Evolutionary conservation across 495 filamentous ascomycete species (phyloP).

Genomic region (Delitschia confertaspora): DNA sequence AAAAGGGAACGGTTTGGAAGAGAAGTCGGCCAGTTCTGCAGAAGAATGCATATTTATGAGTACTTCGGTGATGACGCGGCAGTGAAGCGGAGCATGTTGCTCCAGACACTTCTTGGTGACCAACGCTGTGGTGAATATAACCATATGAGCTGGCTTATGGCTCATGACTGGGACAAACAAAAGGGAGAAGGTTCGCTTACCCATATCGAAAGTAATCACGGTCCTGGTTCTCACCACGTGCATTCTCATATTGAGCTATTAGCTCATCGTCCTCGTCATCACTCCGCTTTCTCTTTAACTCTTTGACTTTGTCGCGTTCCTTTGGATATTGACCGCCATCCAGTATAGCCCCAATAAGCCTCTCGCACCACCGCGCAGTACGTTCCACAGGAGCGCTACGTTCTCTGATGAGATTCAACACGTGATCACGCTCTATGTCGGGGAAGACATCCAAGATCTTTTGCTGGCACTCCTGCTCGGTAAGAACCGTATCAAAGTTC

Average conservation of each 20-base stretch:
- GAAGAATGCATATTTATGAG: no score
- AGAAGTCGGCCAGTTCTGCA: no score
- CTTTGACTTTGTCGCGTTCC: conserved; percentile 23
- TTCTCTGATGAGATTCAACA: conserved; percentile 24
- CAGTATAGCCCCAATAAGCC: conserved; percentile 24
- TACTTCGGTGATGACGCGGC: no score
- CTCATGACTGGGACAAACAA: neutral
- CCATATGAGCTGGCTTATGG: no score
- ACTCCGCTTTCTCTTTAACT: conserved; percentile 27
- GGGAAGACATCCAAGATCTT: conserved; percentile 33
- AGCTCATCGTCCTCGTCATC: conserved; percentile 18
- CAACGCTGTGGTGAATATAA: no score
- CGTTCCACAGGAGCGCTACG: conserved; percentile 5
- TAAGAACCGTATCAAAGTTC: conserved; percentile 9
- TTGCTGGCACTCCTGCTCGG: conserved; percentile 28
- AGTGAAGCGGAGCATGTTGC: no score
- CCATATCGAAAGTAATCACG: neutral
- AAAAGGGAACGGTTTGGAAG: neutral
- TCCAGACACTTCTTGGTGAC: no score
- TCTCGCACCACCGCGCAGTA: conserved; percentile 11
- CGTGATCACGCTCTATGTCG: conserved; percentile 32
- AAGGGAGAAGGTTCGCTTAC: neutral
- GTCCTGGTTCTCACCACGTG: neutral
- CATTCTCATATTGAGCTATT: conserved; percentile 6
- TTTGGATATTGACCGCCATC: conserved; percentile 30